These are phyloP conservation scores for Talaromyces sp. DNA, from an alignment of 2,329 filamentous ascomycete genomes.

Conservation along the genomic window DNA sequence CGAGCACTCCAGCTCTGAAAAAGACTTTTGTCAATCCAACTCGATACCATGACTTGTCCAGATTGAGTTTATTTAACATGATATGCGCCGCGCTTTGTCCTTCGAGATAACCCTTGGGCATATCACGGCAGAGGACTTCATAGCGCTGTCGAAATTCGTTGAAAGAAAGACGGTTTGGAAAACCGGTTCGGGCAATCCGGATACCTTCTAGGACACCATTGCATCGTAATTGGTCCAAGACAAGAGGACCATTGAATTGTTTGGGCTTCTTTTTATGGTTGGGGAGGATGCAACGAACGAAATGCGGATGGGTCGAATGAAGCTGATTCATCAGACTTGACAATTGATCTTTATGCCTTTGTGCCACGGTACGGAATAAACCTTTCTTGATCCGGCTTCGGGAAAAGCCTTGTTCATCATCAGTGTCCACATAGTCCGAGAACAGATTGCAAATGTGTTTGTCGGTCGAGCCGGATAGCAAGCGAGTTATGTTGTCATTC, in stretches of 20 bases:
- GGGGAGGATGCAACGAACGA: conserved; percentile 94
- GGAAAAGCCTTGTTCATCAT: conserved; percentile 67
- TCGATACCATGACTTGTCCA: conserved; percentile 83
- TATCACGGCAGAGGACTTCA: conserved; percentile 83
- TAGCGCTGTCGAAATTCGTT: conserved; percentile 93
- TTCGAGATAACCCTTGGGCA: conserved; percentile 88
- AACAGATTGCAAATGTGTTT: conserved; percentile 82
- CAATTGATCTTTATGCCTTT: conserved; percentile 97
- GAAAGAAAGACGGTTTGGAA: conserved; percentile 89
- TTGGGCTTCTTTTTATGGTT: conserved; percentile 98
- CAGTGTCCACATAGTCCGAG: conserved; percentile 76
- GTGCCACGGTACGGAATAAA: conserved; percentile 91
- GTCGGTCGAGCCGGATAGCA: conserved; percentile 78
- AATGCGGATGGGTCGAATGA: conserved; percentile 95
- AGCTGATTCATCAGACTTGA: conserved; percentile 92
- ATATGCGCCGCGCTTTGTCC: conserved; percentile 79
- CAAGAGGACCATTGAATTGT: conserved; percentile 84
- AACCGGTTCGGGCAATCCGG: conserved; percentile 91
- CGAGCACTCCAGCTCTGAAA: conserved; percentile 92
- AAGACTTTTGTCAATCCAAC: conserved; percentile 97
- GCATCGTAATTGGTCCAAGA: conserved; percentile 93
- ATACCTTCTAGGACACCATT: conserved; percentile 99
- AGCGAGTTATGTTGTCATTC: conserved; percentile 91
- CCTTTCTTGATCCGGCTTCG: conserved; percentile 91
- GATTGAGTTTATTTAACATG: conserved; percentile 82